Base-by-base conservation (phyloP, 148 eudicot species). In the Camellia lanceoleosa region DNA sequence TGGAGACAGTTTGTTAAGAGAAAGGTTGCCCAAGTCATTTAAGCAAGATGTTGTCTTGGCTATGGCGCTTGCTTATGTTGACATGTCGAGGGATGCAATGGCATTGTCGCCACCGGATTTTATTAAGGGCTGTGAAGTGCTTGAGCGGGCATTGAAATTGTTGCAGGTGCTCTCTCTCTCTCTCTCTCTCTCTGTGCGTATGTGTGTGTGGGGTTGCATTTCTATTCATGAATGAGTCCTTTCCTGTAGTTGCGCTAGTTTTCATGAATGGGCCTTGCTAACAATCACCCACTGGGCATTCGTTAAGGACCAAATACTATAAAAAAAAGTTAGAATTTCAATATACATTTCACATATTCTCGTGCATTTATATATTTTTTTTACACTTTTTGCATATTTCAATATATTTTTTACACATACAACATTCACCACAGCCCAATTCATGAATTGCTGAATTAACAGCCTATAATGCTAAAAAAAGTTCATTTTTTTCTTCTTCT, bases 41-140 rank as follows among this genome's bases (percentile, higher is more conserved):
- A 97, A 97, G 92, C 99, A 97, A 84, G 98, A 94, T 79, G 75
- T 94, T 70, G 92, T 94, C 71, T 83, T 97, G 85, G 87, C 99
- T 5, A 89, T 94, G 92, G 93, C 97, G 20, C 94, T 97, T 49
- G 94, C 97, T 52, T 97, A 94, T 86, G 94, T 97, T 80, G 99
- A 97, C 71, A 75, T 90, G 55, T 94, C 98, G 3, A 92, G 99
- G 88, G 97, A 92, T 84, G 92, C 92, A 4, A 97, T 97, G 99
- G 87, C 89, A 0, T 54, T 88, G 70, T 84, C 94, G 14, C 98
- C 99, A 30, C 99, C 99, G 60, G 97, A 97, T 89, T 92, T 89
- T 78, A 83, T 97, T 73, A 86, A 81, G 80, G 98, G 97, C 15
- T 94, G 97, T 84, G 98, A 94, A 82, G 88, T 89, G 55, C 89